Conservation (phyloP, 2,329 filamentous ascomycete species). For the Dendryphion nanum region DNA sequence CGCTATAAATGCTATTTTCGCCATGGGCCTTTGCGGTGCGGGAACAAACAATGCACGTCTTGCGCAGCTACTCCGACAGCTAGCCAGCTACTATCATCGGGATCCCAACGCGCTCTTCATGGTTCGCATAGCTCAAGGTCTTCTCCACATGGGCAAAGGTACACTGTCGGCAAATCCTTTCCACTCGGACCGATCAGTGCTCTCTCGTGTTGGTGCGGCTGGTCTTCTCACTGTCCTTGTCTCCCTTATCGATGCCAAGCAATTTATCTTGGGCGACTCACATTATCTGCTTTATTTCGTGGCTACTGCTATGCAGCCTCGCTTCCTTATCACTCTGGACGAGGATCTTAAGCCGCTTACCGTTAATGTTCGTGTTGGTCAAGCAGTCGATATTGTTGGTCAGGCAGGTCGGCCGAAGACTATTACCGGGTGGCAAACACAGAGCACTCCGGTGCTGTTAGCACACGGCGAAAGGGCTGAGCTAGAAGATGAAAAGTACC, state of each 20-base stretch:
- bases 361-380: constrained; percentile 94
- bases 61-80: constrained; percentile 87
- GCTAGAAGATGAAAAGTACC: constrained; percentile 95
- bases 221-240: constrained; percentile 88
- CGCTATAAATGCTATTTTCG: constrained; percentile 97
- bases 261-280: constrained; percentile 67
- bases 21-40: constrained; percentile 94
- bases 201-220: constrained; percentile 86
- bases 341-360: constrained; percentile 91
- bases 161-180: constrained; percentile 96
- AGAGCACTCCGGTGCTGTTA: constrained; percentile 95
- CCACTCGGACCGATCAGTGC: constrained; percentile 95
- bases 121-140: constrained; percentile 96
- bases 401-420: constrained; percentile 97
- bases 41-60: constrained; percentile 97
- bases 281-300: constrained; percentile 98
- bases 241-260: constrained; percentile 92
- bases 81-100: constrained; percentile 97
- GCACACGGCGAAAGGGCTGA: constrained; percentile 95
- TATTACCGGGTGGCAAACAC: constrained; percentile 98
- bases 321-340: constrained; percentile 94
- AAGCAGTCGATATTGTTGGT: constrained; percentile 96
- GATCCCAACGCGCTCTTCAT: constrained; percentile 97
- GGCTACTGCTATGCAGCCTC: constrained; percentile 92
- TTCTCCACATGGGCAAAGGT: constrained; percentile 98